Evolutionary conservation across 768 basidiomycete species (phyloP).

Genomic region (Cyathus striatus): DNA sequence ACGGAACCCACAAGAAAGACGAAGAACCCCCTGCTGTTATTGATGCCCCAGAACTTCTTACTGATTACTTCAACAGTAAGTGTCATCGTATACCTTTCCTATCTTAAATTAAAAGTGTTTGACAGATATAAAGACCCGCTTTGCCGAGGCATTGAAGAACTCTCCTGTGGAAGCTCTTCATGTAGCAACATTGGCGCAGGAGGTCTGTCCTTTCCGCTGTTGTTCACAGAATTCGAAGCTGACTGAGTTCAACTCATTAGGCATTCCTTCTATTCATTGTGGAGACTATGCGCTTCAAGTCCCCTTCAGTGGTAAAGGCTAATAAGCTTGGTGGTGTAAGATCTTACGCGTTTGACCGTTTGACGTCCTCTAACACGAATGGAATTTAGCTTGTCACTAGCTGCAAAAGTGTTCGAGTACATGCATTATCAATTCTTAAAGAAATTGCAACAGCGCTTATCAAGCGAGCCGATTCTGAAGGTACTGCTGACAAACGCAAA

Average conservation of each 20-base stretch:
- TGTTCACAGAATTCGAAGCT: too few relatives aligned
- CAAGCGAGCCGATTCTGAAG: conserved; percentile 46
- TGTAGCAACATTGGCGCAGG: conserved; percentile 68
- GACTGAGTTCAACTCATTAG: conserved; percentile 39
- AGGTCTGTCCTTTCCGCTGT: too few relatives aligned
- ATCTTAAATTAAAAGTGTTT: background rate
- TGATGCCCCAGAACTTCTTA: conserved; percentile 51
- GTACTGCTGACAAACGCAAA: conserved; percentile 46
- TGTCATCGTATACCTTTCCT: background rate
- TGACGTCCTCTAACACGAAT: too few relatives aligned
- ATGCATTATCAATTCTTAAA: conserved; percentile 45
- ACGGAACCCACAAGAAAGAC: conserved; percentile 58
- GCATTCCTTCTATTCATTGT: conserved; percentile 67
- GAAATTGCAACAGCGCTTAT: conserved; percentile 52
- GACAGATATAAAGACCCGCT: conserved; percentile 51
- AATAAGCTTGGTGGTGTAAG: conserved; percentile 71
- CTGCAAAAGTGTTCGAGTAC: conserved; percentile 57
- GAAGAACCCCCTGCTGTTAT: conserved; percentile 65
- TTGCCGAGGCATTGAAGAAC: conserved; percentile 36
- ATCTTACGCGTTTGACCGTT: too few relatives aligned
- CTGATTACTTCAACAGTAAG: conserved; percentile 60
- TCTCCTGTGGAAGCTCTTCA: conserved; percentile 61
- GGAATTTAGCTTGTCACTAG: conserved; percentile 58
- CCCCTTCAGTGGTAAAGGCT: conserved; percentile 60
- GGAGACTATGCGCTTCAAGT: conserved; percentile 73